Evolutionary conservation across 441 rosid species (phyloP), one percentile per base, ranked within the genome.

Genomic region (Euphorbia schlechtendalii): DNA sequence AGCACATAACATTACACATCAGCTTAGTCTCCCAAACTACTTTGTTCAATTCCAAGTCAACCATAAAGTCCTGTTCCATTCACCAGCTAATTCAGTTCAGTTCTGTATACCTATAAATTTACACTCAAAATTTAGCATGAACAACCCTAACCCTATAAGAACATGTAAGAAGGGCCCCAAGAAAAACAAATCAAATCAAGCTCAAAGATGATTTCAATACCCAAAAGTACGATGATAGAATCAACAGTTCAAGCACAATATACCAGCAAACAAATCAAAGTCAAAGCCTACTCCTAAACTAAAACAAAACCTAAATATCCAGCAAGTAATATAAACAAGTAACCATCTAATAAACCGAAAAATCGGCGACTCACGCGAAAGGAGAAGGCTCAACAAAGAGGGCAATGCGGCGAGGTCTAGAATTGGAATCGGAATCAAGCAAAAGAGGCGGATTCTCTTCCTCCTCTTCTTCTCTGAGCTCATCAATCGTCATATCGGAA

Each of bases 341-440:
- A 4, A 58, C 17, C 45, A 41, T 41, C 11, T 1, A 41, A 41
- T 15, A 14, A 45, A 6, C n/a, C 36, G 8, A 25, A 48, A 41
- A 20, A 4, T 14, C 25, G 20, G 10, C 8, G 34, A 83, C 95
- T 84, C 72, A 93, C 98, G 98, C 84, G 66, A 93, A 93, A 21
- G 98, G 98, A 9, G 98, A 93, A 65, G 98, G 98, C 84, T 93
- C 98, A 32, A 93, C 91, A 69, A 93, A 93, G 55, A 93, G 93
- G 71, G 90, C 98, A 70, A 93, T 93, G 10, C 97, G 86, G 15
- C 95, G 82, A 17, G 98, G 96, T 67, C 73, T 80, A 1, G 90
- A 77, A 70, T 61, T 73, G 46, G 67, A 72, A 64, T 83, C 94
- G 0, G 85, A 65, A 52, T 90, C 92, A 52, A 84, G 67, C 76